Evolutionary conservation across 352 stramenopile species (phyloP).

Genomic region (Peronospora tabacina): DNA sequence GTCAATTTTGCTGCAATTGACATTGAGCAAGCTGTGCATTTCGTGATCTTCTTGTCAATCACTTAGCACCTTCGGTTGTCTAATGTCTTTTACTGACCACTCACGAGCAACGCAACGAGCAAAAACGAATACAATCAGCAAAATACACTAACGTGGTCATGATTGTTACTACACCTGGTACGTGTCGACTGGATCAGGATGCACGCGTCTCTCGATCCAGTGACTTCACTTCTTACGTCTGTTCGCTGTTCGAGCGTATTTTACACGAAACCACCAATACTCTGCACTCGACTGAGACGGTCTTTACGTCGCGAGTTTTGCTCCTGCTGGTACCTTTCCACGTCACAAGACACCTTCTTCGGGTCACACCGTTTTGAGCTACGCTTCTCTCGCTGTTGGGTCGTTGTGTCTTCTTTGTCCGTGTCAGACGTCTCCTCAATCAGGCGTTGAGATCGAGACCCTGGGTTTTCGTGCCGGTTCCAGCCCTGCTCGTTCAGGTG

Average conservation of each 20-base stretch:
- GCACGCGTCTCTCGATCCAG: constrained; percentile 4
- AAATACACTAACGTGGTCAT: constrained; percentile 14
- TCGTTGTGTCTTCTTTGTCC: constrained; percentile 33
- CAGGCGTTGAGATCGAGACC: constrained; percentile 23
- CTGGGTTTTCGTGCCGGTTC: constrained; percentile 45
- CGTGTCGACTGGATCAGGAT: constrained; percentile 11
- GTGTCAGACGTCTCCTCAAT: constrained; percentile 43
- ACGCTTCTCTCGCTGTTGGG: constrained; percentile 16
- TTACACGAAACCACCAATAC: constrained; percentile 49
- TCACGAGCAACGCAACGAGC: background rate
- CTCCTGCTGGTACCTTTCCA: constrained; percentile 49
- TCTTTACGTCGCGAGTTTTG: constrained; percentile 48
- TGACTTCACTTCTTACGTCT: constrained; percentile 12
- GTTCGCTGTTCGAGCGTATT: constrained; percentile 22
- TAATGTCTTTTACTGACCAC: too few relatives aligned
- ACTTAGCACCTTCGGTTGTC: too few relatives aligned
- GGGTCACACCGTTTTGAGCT: constrained; percentile 26
- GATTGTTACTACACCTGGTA: constrained; percentile 22
- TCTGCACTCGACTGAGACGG: constrained; percentile 36
- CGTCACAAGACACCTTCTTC: constrained; percentile 24
- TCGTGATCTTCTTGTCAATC: too few relatives aligned
- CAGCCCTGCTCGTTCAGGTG: constrained; percentile 57
- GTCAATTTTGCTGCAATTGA: too few relatives aligned
- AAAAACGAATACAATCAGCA: constrained; percentile 2
- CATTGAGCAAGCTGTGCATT: too few relatives aligned